phyloP scores from a whole-genome alignment of 2,329 filamentous ascomycete species.

The Aspergillus flavus region DNA sequence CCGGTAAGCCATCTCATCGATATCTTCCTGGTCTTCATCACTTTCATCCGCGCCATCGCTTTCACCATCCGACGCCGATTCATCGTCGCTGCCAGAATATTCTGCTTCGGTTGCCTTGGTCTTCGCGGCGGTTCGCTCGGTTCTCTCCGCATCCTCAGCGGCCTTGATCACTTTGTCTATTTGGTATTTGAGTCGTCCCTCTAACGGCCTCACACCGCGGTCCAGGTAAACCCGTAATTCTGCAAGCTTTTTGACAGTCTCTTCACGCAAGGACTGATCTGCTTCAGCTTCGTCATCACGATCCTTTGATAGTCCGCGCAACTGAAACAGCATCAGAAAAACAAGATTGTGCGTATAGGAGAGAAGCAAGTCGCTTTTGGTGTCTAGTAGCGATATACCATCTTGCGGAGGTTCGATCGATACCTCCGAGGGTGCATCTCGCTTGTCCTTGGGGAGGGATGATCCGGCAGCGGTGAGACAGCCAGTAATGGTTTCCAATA shows the following conservation, averaged over 20 bases:
- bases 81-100: conserved; percentile 32
- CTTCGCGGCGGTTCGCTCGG: conserved; percentile 30
- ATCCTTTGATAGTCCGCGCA: conserved; percentile 59
- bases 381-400: conserved; percentile 90
- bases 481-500: conserved; percentile 38
- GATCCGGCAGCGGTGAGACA: conserved; percentile 38
- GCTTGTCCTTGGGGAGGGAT: conserved; percentile 37
- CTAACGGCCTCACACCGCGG: conserved; percentile 85
- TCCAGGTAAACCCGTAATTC: conserved; percentile 92
- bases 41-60: conserved; percentile 28
- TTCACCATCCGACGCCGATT: conserved; percentile 31
- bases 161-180: conserved; percentile 92
- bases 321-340: conserved; percentile 79
- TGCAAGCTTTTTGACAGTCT: conserved; percentile 82
- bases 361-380: conserved; percentile 95
- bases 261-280: conserved; percentile 56
- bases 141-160: conserved; percentile 60
- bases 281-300: conserved; percentile 36
- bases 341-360: conserved; percentile 95
- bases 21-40: conserved; percentile 49
- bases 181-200: conserved; percentile 89
- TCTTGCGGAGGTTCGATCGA: conserved; percentile 75
- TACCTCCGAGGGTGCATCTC: conserved; percentile 57
- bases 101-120: conserved; percentile 33
- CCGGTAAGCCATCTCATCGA: conserved; percentile 64